Evolutionary conservation across 345 rosid genomes (phyloP), one percentile per base, ranked within the genome.

Genomic region (Raphanus sativus): DNA sequence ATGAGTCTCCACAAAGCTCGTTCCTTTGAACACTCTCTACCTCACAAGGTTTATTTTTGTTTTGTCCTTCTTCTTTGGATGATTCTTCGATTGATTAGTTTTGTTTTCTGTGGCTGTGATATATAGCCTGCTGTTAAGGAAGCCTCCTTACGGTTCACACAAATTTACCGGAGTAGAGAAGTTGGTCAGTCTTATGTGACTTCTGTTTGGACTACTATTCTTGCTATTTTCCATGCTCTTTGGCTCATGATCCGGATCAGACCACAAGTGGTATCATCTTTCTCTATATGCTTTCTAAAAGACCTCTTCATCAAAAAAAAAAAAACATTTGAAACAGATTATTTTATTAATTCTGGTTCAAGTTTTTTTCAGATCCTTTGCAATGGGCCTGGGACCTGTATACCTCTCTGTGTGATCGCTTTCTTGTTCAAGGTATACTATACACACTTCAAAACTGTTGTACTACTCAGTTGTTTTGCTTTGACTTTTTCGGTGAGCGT

Each of bases 311-410:
- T 2, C 21, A 32, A 50, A 7, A 36, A 50, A 7, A 36, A 45
- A 45, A 45, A 10, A 9, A 8, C 40, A 45, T 45, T 40, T 10
- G 45, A 40, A 40, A 42, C 50, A 4, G 50, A 5, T 4, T 48
- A 5, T 48, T 48, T 48, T 38, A 56, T n/a, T 55, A 17, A 1
- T 30, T 70, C 6, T 40, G 61, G 21, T 50, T 70, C 34, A 48
- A 8, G 7, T 2, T 63, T 80, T 69, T 80, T 55, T 45, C 75
- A 91, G 98, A 82, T 95, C 70, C 90, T 91, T 74, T 95, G 99
- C 86, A 92, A 95, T 81, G 98, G 98, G 75, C 98, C 99, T 13
- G 96, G 97, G 74, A 91, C 99, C 3, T 95, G 99, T 78, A 80
- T 92, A 75, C 98, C 99, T 79, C 84, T 95, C 4, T 91, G 96